Evolutionary conservation across 1,139 yeast genomes (phyloP).

Genomic region (Geotrichum cucujoidarum): DNA sequence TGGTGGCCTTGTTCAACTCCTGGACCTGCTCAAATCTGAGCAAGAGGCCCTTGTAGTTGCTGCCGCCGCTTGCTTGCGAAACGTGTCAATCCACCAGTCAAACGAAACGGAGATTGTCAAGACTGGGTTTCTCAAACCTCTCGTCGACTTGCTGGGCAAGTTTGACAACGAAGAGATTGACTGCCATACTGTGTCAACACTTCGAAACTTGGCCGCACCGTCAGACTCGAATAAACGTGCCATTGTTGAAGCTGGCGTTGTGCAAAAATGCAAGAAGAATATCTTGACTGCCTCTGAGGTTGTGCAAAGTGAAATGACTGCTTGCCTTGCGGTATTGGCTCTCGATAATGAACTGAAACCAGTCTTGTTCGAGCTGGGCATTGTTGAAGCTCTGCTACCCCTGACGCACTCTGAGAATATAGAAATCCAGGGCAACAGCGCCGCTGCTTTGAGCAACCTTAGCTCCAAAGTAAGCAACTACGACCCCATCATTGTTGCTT

Average conservation of each 20-base stretch:
- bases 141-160: conserved; percentile 78
- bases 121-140: conserved; percentile 89
- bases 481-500: conserved; percentile 68
- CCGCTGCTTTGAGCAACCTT: conserved; percentile 94
- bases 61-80: conserved; percentile 96
- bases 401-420: conserved; percentile 82
- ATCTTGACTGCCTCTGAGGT: conserved; percentile 80
- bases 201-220: conserved; percentile 92
- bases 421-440: conserved; percentile 97
- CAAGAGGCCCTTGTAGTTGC: conserved; percentile 92
- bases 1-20: conserved; percentile 80
- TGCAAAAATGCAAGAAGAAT: conserved; percentile 84
- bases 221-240: conserved; percentile 90
- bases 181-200: conserved; percentile 94
- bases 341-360: conserved; percentile 91
- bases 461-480: conserved; percentile 87
- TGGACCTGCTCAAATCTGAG: conserved; percentile 79
- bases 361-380: conserved; percentile 75
- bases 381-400: conserved; percentile 85
- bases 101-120: conserved; percentile 96
- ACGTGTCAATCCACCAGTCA: conserved; percentile 92
- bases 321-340: conserved; percentile 95
- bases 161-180: conserved; percentile 92
- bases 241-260: conserved; percentile 92
- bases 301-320: conserved; percentile 93